Conservation (phyloP, 2,329 filamentous ascomycete species). For the Capronia coronata region DNA sequence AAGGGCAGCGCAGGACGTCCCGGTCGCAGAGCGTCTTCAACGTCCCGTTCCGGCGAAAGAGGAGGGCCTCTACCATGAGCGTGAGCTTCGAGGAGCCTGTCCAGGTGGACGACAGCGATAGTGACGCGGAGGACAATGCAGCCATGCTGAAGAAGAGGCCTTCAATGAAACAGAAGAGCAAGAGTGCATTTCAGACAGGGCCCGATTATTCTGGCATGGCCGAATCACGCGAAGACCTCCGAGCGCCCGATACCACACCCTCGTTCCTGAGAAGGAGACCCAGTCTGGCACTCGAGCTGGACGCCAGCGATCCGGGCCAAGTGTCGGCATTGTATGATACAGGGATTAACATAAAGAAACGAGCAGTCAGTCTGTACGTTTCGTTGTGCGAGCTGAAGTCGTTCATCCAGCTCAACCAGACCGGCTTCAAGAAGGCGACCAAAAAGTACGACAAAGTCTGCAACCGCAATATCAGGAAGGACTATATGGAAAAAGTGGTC, state of each 20-base stretch:
- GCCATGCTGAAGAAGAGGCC: constrained; percentile 31
- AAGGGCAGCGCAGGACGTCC: constrained; percentile 38
- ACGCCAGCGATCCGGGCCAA: constrained; percentile 74
- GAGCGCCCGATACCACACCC: constrained; percentile 38
- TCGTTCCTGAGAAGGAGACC: constrained; percentile 46
- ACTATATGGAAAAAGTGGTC: constrained; percentile 69
- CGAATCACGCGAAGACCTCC: constrained; percentile 47
- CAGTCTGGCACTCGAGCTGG: constrained; percentile 51
- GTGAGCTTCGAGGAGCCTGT: constrained; percentile 50
- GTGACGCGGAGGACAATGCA: constrained; percentile 30
- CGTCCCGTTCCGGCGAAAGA: constrained; percentile 41
- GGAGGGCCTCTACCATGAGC: constrained; percentile 42
- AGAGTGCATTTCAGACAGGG: constrained; percentile 27
- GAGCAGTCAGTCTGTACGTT: constrained; percentile 80
- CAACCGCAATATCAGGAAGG: constrained; percentile 68
- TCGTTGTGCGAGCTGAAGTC: constrained; percentile 92
- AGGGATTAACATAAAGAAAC: constrained; percentile 85
- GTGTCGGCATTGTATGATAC: constrained; percentile 63
- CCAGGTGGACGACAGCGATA: constrained; percentile 43
- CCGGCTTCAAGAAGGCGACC: constrained; percentile 89
- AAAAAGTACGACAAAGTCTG: constrained; percentile 99
- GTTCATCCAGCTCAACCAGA: constrained; percentile 91
- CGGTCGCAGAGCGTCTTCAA: constrained; percentile 49
- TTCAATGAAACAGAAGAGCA: constrained; percentile 31
- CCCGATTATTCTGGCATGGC: constrained; percentile 14